Percentiles rank a stretch among this genome's conserved stretches.
phyloP scores from a whole-genome alignment of 352 stramenopile genomes.

The Phytopythium mirpurense region DNA sequence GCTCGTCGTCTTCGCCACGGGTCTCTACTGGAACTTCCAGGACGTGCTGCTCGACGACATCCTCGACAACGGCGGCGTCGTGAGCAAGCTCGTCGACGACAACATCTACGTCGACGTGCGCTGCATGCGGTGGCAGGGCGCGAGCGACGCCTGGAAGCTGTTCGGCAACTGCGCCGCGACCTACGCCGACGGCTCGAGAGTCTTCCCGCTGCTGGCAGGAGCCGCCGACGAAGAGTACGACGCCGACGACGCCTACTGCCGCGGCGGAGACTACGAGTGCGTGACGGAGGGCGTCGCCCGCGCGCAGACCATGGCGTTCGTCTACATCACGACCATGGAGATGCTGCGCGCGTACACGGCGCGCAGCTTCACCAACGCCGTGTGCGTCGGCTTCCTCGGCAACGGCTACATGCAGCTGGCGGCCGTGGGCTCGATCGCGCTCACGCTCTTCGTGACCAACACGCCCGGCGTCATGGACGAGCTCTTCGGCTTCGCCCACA shows the following conservation, averaged over 20 bases:
- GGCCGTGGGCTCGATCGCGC: slow-evolving; percentile 26
- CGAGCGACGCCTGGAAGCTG: slow-evolving; percentile 18
- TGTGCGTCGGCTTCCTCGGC: slow-evolving; percentile 29
- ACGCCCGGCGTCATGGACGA: slow-evolving; percentile 28
- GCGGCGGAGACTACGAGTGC: slow-evolving; percentile 28
- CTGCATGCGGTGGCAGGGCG: slow-evolving; percentile 21
- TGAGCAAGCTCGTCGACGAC: slow-evolving; percentile 9
- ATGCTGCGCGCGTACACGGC: slow-evolving; percentile 43
- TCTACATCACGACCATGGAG: slow-evolving; percentile 48
- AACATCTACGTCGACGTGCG: slow-evolving; percentile 16
- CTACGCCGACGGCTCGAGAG: slow-evolving; percentile 15
- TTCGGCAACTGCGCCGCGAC: slow-evolving; percentile 20
- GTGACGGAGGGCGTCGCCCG: slow-evolving; percentile 31
- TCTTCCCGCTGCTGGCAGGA: slow-evolving; percentile 15
- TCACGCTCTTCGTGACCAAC: slow-evolving; percentile 34
- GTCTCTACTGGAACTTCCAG: slow-evolving; percentile 33
- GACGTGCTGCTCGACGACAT: slow-evolving; percentile 26
- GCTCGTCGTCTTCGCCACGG: slow-evolving; percentile 19
- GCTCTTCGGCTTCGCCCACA: slow-evolving; percentile 34
- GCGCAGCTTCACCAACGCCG: slow-evolving; percentile 37
- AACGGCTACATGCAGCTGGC: slow-evolving; percentile 42
- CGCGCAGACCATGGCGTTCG: slow-evolving; percentile 37
- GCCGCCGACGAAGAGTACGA: slow-evolving; percentile 10
- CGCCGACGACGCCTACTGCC: slow-evolving; percentile 15
- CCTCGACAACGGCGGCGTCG: slow-evolving; percentile 9